Conservation (phyloP, 257 asterid genomes). For the Primulina eburnea region DNA sequence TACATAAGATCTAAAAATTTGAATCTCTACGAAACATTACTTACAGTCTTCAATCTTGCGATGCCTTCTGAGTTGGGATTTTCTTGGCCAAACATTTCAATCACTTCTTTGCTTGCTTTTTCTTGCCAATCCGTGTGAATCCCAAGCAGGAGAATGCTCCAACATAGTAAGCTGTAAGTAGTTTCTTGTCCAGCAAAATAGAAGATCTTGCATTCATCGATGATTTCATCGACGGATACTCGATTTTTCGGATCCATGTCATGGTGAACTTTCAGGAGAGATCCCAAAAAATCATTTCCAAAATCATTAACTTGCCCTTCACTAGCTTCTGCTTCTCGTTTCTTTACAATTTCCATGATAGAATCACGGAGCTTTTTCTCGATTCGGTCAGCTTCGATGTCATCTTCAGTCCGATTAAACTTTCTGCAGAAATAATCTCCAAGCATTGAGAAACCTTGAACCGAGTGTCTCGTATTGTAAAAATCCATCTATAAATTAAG, state of each 20-base stretch:
- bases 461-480: neutral
- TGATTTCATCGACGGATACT: conserved; percentile 37
- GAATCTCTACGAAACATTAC: conserved; percentile 14
- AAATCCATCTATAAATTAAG: too few species aligned
- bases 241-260: conserved; percentile 25
- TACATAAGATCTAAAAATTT: too few species aligned
- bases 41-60: conserved; percentile 37
- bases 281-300: conserved; percentile 57
- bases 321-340: conserved; percentile 32
- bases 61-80: conserved; percentile 41
- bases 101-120: conserved; percentile 45
- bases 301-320: conserved; percentile 30
- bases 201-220: conserved; percentile 63
- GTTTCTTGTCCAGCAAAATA: conserved; percentile 64
- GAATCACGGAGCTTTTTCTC: conserved; percentile 36
- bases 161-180: conserved; percentile 39
- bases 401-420: conserved; percentile 32
- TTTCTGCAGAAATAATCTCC: conserved; percentile 25
- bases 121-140: conserved; percentile 64
- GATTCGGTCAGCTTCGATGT: conserved; percentile 36
- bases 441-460: neutral
- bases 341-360: conserved; percentile 34
- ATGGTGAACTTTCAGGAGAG: conserved; percentile 38
- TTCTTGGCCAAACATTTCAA: conserved; percentile 30
- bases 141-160: conserved; percentile 48